Evolutionary conservation across 441 rosid species (phyloP).

Genomic region (Flueggea neowawraea): DNA sequence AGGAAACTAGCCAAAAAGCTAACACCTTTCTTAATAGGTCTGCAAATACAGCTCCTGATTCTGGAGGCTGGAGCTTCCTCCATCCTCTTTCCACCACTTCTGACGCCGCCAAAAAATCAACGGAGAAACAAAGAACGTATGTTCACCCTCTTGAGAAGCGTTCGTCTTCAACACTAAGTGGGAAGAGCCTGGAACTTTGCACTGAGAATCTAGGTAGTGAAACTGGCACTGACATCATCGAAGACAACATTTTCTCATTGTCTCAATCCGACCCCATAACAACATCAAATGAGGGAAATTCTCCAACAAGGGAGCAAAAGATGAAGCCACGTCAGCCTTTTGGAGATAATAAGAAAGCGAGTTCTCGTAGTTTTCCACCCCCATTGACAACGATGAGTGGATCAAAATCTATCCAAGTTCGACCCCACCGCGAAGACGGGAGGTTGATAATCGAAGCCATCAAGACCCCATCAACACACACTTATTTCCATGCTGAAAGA

Average conservation of each 20-base stretch:
- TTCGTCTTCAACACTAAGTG: conserved; percentile 48
- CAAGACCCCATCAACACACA: conserved; percentile 29
- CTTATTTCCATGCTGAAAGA: conserved; percentile 58
- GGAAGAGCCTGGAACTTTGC: conserved; percentile 72
- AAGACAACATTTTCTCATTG: conserved; percentile 31
- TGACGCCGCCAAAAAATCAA: conserved; percentile 15
- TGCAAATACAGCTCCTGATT: conserved; percentile 21
- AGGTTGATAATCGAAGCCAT: conserved; percentile 55
- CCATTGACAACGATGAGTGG: conserved; percentile 75
- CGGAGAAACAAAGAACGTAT: conserved; percentile 30
- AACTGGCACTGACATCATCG: conserved; percentile 50
- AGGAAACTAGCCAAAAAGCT: conserved; percentile 13
- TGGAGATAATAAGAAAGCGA: conserved; percentile 25
- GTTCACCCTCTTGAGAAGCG: conserved; percentile 45
- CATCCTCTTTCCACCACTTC: conserved; percentile 28
- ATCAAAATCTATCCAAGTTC: conserved; percentile 39
- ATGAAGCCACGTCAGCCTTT: conserved; percentile 12
- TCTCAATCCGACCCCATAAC: conserved; percentile 16
- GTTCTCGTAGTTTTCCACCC: conserved; percentile 52
- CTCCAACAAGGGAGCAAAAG: conserved; percentile 20
- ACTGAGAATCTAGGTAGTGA: conserved; percentile 85
- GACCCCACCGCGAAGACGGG: conserved; percentile 69
- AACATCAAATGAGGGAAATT: conserved; percentile 7
- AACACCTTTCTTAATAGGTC: conserved; percentile 11
- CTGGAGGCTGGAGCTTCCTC: conserved; percentile 52